Evolutionary conservation across 2,329 filamentous ascomycete species (phyloP).

Genomic region (Raffaelea ambrosiae): DNA sequence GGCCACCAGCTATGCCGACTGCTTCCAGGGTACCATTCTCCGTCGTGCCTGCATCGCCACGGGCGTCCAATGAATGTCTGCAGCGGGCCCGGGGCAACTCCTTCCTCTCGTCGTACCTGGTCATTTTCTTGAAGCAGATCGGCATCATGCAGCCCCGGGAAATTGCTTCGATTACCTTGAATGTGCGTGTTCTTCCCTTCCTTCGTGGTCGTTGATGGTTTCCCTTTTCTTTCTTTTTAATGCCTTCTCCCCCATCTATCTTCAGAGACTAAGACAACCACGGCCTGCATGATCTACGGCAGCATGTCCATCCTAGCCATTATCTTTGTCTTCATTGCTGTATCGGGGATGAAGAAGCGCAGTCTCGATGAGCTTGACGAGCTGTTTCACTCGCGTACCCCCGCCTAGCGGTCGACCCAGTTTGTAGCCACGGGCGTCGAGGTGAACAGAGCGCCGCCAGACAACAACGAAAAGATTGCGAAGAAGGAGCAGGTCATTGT

Average conservation of each 20-base stretch:
- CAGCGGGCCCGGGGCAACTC: conserved; percentile 12
- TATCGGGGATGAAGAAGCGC: conserved; percentile 34
- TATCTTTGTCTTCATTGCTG: conserved; percentile 32
- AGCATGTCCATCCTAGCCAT: conserved; percentile 18
- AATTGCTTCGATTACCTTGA: neutral
- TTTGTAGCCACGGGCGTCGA: too few relatives aligned
- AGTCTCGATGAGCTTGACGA: conserved; percentile 40
- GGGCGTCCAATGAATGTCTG: conserved; percentile 13
- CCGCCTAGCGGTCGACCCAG: too few relatives aligned
- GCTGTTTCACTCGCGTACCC: conserved; percentile 24
- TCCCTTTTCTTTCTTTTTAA: conserved; percentile 8
- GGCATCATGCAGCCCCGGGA: conserved; percentile 8
- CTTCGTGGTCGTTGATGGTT: too few relatives aligned
- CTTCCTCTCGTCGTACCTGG: conserved; percentile 10
- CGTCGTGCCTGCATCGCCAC: conserved; percentile 11
- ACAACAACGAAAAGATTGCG: too few relatives aligned
- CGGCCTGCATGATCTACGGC: conserved; percentile 27
- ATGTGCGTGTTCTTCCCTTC: conserved; percentile 1
- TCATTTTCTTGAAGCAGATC: conserved; percentile 15
- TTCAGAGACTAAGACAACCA: conserved; percentile 15
- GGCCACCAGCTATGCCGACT: conserved; percentile 6
- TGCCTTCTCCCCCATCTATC: conserved; percentile 6
- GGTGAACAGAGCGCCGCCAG: too few relatives aligned
- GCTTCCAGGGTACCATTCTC: neutral
- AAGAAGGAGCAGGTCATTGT: too few relatives aligned